These are phyloP conservation scores for Termitomyces sp. DNA, from an alignment of 768 basidiomycete species.

Conservation along the genomic window DNA sequence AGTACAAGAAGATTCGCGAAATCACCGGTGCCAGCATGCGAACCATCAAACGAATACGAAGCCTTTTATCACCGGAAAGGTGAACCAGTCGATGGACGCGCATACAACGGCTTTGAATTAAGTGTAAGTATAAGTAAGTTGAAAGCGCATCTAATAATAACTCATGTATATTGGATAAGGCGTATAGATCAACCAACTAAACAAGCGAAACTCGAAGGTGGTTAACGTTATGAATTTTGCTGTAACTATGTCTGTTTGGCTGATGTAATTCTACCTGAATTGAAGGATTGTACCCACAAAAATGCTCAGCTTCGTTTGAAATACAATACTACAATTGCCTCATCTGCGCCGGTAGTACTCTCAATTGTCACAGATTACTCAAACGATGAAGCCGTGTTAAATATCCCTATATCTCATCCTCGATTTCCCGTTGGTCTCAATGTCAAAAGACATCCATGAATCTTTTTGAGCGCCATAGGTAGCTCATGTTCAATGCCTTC, in stretches of 20 bases:
- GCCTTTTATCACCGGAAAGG: no score
- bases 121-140: no score
- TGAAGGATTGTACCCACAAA: slow-evolving; percentile 20
- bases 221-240: no score
- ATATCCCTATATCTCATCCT: not conserved
- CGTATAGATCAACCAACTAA: no score
- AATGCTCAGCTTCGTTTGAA: slow-evolving; percentile 35
- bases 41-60: no score
- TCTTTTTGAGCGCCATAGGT: not conserved
- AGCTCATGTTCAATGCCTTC: not conserved
- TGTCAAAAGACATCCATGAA: not conserved
- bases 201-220: no score
- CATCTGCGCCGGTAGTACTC: slow-evolving; percentile 24
- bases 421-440: not conserved
- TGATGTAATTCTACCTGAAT: not conserved
- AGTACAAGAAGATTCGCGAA: no score
- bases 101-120: no score
- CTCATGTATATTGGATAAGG: no score
- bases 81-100: no score
- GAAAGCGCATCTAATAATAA: no score
- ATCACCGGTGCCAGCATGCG: no score
- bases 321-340: slow-evolving; percentile 36
- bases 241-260: not conserved
- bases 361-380: slow-evolving; percentile 23
- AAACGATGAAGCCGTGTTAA: slow-evolving; percentile 19